A percentile compares a stretch with the other conserved stretches of the same genome.
Evolutionary conservation across 768 basidiomycete genomes (phyloP).

Genomic region (Suillus luteus): DNA sequence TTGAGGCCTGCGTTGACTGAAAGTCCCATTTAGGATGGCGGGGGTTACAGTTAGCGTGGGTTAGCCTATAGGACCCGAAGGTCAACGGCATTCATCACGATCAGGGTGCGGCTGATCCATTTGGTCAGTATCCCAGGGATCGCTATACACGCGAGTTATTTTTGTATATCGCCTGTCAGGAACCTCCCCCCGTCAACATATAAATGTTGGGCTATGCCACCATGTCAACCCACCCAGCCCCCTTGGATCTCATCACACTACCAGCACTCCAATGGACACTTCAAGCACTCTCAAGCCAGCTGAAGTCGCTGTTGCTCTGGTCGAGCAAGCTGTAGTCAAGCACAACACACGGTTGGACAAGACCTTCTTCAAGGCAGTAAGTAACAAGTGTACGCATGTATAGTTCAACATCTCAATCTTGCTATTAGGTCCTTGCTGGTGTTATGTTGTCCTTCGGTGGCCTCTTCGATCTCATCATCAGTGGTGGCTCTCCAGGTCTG

Average conservation of each 20-base stretch:
- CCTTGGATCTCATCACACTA: conserved; percentile 9
- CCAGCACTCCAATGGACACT: conserved; percentile 21
- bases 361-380: conserved; percentile 69
- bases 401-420: not conserved
- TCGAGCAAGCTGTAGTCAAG: conserved; percentile 60
- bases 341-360: conserved; percentile 63
- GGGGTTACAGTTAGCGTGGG: too few species aligned
- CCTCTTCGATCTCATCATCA: conserved; percentile 58
- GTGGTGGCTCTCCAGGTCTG: conserved; percentile 58
- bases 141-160: conserved; percentile 8
- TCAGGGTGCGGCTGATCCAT: conserved; percentile 15
- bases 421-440: conserved; percentile 64
- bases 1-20: too few species aligned
- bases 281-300: conserved; percentile 57
- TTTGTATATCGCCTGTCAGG: conserved; percentile 15
- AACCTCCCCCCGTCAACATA: conserved; percentile 11
- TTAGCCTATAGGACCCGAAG: too few species aligned
- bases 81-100: not conserved
- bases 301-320: conserved; percentile 57
- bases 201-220: conserved; percentile 20
- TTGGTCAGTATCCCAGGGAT: not conserved
- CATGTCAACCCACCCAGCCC: not conserved
- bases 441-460: conserved; percentile 78
- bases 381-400: conserved; percentile 19
- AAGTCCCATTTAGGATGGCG: too few species aligned